A percentile compares a stretch with the other conserved stretches of the same genome.
These are phyloP conservation scores for Elongisporangium undulatum DNA, from an alignment of 352 stramenopile species.

Conservation along the genomic window DNA sequence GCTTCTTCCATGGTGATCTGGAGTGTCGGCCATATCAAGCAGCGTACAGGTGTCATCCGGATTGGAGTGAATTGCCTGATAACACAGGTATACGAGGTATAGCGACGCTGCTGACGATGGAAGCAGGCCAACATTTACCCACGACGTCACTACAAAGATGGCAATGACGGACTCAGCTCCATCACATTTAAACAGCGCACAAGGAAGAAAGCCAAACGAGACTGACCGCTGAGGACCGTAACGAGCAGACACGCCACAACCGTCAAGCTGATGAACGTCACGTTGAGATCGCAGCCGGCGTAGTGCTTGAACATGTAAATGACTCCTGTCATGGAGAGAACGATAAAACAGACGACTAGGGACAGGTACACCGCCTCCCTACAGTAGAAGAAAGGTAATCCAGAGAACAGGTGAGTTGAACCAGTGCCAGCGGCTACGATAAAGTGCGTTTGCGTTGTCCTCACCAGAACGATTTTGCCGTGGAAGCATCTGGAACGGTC, in stretches of 20 bases:
- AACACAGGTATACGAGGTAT: slow-evolving; percentile 71
- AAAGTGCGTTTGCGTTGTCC: background rate
- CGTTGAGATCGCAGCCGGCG: slow-evolving; percentile 44
- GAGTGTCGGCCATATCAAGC: slow-evolving; percentile 18
- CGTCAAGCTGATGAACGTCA: slow-evolving; percentile 56
- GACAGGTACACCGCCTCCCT: slow-evolving; percentile 60
- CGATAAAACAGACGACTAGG: slow-evolving; percentile 31
- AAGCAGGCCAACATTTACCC: slow-evolving; percentile 58
- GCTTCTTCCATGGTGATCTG: slow-evolving; percentile 21
- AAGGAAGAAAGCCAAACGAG: background rate
- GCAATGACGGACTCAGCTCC: background rate
- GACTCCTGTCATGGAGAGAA: slow-evolving; percentile 30
- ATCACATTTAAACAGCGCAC: no score
- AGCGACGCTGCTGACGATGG: slow-evolving; percentile 44
- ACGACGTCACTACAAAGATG: slow-evolving; percentile 34
- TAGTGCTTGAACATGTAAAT: slow-evolving; percentile 53
- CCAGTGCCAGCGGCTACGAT: background rate
- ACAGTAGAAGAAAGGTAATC: background rate
- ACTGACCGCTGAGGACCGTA: slow-evolving; percentile 50
- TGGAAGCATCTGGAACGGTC: background rate
- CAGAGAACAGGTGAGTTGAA: background rate
- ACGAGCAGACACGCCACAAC: slow-evolving; percentile 35
- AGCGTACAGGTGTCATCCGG: slow-evolving; percentile 42
- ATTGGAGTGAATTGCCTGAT: slow-evolving; percentile 65
- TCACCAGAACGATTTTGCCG: slow-evolving; percentile 2